Evolutionary conservation across 2,329 filamentous ascomycete genomes (phyloP), one percentile per base, ranked within the genome.

Genomic region (Fusarium hainanense): DNA sequence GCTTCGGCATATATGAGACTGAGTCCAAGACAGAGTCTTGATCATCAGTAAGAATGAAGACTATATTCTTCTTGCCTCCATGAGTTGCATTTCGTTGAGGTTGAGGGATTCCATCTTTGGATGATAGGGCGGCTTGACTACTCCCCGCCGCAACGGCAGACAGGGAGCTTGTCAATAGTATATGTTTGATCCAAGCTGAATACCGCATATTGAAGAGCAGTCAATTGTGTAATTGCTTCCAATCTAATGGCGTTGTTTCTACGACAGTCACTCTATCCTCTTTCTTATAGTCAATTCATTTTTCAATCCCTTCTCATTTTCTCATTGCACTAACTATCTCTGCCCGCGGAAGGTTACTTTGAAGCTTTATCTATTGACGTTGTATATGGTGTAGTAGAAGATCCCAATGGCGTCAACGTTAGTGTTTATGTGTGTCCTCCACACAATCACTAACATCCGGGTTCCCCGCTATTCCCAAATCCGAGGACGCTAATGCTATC

Each of bases 31-130:
- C 84, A 3, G 88, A 77, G 72, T 92, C 90, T 72, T 92, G 90
- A 66, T 92, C 90, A 64, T 92, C 90, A 0, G 88, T 90, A 41
- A 92, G 81, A 60, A 92, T 87, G 73, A 92, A 89, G 21, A 92
- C 80, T 47, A 92, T 86, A 67, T 92, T 92, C 58, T 75, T 75
- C 41, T 62, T 75, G 25, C 37, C 21, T 8, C n/a, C 43, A 59
- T 21, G 20, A 0, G 16, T 16, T 11, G 30, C 21, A 10, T 44
- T 41, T 4, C 21, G 41, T n/a, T 47, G 41, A 0, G 8, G 43
- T 2, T 32, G 34, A 18, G 10, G n/a, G 32, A 28, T n/a, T 3
- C 34, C 41, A n/a, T 63, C 11, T 1, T 49, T 42, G 6, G 54
- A 16, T 6, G 44, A 23, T 2, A 73, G 6, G 0, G 62, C 11